Evolutionary conservation across 352 stramenopile species (phyloP), one percentile per base, ranked within the genome.

Genomic region (Pythium graminicola): DNA sequence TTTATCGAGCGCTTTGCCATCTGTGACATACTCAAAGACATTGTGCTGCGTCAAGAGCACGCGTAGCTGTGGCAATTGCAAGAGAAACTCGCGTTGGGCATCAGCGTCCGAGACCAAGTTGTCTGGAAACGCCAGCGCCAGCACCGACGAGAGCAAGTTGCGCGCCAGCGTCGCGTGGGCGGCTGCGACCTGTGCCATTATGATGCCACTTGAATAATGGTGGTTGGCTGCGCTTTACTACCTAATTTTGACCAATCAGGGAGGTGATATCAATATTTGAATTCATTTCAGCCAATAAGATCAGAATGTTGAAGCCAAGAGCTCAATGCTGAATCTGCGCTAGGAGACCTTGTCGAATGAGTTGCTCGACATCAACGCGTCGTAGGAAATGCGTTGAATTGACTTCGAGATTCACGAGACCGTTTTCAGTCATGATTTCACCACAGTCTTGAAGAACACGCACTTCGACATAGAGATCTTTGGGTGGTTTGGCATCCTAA

Each of bases 401-500:
- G 13, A 66, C 74, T 35, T 89, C 69, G 28, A 97, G 65, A 63
- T 95, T 91, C 44, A 97, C 75, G 42, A 89, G 50, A 5, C 81
- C 88, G 60, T 79, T 92, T 60, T 96, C 87, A 13, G 87, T 96
- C 74, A 96, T 93, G 54, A 96, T 80, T 61, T 96, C 88, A 45
- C 83, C 84, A 49, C 84, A 95, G 62, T 94, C 82, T 42, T 80
- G 73, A 55, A 96, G 64, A 36, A 95, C 85, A 48, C 86, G 85
- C 44, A 97, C 86, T 66, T 96, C 83, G 11, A 96, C 72, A 58
- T 86, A 95, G 57, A 97, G 73, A 46, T 97, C 86, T 69, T 95
- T 95, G 6, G 88, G 88, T 19, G 88, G 88, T 47, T 91, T 83
- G 53, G 79, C 63, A 61, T 92, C 83, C 83, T 94, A 38, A 20